These are phyloP conservation scores for Carallia pectinifolia DNA, from an alignment of 345 rosid genomes.

Conservation along the genomic window DNA sequence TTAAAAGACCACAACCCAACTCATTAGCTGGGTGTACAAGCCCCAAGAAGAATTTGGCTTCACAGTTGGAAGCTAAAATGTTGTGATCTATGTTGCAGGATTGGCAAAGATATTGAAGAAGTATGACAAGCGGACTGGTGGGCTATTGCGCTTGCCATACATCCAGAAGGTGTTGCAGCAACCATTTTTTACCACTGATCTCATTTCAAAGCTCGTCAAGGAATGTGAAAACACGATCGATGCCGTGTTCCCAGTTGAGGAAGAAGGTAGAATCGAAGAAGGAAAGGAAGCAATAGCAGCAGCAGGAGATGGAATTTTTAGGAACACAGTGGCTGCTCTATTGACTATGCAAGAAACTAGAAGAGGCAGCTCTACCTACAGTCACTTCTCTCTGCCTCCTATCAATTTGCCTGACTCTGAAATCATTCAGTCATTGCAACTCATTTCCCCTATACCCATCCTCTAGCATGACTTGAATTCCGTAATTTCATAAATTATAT, in stretches of 20 bases:
- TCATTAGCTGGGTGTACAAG: no score
- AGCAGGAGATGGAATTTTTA: slow-evolving; percentile 60
- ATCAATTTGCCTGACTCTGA: slow-evolving; percentile 58
- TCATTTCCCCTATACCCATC: slow-evolving; percentile 57
- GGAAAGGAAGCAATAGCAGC: slow-evolving; percentile 28
- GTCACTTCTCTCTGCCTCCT: slow-evolving; percentile 76
- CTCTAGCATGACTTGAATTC: slow-evolving; percentile 8
- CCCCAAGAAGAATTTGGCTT: no score
- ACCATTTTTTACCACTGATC: slow-evolving; percentile 79
- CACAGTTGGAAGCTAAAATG: no score
- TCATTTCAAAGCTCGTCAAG: slow-evolving; percentile 64
- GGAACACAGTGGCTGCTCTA: slow-evolving; percentile 72
- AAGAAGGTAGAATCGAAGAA: slow-evolving; percentile 14
- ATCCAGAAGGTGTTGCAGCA: slow-evolving; percentile 67
- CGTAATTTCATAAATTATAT: no score
- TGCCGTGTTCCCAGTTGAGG: slow-evolving; percentile 45
- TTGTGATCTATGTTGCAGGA: slow-evolving; percentile 35
- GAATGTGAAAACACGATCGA: slow-evolving; percentile 71
- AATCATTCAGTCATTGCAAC: slow-evolving; percentile 37
- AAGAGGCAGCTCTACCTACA: slow-evolving; percentile 70
- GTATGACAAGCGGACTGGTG: slow-evolving; percentile 76
- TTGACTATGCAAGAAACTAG: slow-evolving; percentile 77
- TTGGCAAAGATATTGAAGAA: slow-evolving; percentile 84
- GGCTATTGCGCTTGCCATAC: slow-evolving; percentile 52
- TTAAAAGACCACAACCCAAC: no score